phyloP scores from a whole-genome alignment of 257 asterid genomes.

The Dorcoceras hygrometricum region DNA sequence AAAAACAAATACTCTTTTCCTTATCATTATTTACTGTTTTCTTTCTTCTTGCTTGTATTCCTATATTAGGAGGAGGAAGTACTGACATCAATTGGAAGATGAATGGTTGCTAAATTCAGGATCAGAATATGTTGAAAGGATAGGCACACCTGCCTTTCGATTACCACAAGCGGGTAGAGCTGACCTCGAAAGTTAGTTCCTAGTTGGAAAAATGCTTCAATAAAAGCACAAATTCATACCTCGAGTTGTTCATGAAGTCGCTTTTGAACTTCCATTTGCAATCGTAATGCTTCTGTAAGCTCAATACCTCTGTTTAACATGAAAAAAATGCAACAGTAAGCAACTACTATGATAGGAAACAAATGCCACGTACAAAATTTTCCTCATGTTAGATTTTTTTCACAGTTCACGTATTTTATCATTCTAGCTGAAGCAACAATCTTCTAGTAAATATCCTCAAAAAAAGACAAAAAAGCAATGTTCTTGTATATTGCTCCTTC shows the following conservation, averaged over 20 bases:
- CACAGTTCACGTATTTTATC: neutral
- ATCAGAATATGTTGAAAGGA: neutral
- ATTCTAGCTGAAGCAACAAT: slow-evolving; percentile 1
- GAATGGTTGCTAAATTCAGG: too few species aligned
- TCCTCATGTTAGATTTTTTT: neutral
- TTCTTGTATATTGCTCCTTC: neutral
- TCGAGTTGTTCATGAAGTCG: slow-evolving; percentile 94
- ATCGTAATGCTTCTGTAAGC: slow-evolving; percentile 84
- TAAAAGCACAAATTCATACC: slow-evolving; percentile 44
- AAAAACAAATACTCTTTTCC: neutral
- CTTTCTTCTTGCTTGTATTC: too few species aligned
- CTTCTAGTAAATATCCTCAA: too few species aligned
- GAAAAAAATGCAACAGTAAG: neutral
- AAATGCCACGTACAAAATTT: slow-evolving; percentile 10
- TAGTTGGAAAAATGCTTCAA: slow-evolving; percentile 5
- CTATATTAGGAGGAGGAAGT: too few species aligned
- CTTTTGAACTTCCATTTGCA: slow-evolving; percentile 95
- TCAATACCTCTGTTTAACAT: slow-evolving; percentile 64
- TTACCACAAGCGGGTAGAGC: neutral
- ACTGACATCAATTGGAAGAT: too few species aligned
- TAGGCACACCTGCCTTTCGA: neutral
- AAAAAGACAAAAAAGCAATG: too few species aligned
- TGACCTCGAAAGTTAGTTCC: neutral
- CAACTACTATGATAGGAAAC: slow-evolving; percentile 10
- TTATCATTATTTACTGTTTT: neutral